phyloP scores from a whole-genome alignment of 306 rosid genomes.

The Acmispon strigosus region DNA sequence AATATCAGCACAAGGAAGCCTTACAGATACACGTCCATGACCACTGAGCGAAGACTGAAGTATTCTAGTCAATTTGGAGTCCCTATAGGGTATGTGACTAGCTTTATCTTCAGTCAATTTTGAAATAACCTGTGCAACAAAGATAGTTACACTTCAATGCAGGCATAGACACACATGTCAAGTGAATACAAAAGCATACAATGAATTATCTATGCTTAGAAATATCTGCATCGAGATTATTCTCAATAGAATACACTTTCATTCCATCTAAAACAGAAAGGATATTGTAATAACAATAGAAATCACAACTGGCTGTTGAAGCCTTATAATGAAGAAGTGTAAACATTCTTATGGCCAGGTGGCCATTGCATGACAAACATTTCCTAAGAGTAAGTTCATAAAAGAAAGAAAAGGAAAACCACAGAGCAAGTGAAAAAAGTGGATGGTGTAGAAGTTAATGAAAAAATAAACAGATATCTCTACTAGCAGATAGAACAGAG shows the following conservation, averaged over 20 bases:
- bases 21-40: constrained; percentile 97
- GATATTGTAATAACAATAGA: not conserved
- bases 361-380: not conserved
- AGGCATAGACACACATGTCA: constrained; percentile 7
- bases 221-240: not conserved
- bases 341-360: not conserved
- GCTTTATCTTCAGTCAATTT: constrained; percentile 89
- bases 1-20: constrained; percentile 32
- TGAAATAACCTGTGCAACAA: constrained; percentile 73
- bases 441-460: no score
- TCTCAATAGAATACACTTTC: not conserved
- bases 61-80: constrained; percentile 93
- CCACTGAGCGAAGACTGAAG: constrained; percentile 97
- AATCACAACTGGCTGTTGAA: not conserved
- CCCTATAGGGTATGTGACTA: constrained; percentile 90
- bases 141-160: constrained; percentile 18
- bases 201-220: not conserved
- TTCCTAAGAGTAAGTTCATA: constrained; percentile 1
- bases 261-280: constrained; percentile 9
- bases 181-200: not conserved
- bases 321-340: not conserved
- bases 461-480: no score
- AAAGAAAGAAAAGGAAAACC: not conserved
- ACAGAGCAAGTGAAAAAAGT: not conserved
- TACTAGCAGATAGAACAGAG: no score